Base-by-base conservation (phyloP, 1,284 basidiomycete species). In the Gomphus bonarii region DNA sequence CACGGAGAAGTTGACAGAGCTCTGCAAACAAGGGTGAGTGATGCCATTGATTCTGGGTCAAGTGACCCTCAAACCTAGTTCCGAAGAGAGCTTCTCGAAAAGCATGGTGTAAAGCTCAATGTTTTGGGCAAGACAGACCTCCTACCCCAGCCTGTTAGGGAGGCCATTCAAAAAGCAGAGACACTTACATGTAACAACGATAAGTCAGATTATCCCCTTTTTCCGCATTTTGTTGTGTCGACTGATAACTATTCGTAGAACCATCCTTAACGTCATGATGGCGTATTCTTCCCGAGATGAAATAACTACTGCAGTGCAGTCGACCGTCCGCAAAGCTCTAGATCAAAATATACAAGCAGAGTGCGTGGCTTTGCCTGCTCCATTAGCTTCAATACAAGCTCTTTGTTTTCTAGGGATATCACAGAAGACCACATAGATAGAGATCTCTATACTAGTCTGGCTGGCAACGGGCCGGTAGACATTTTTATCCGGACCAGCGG, bases 281-380 rank as follows among this genome's bases (percentile, higher is more conserved):
- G 90, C 97, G 0, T 99, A 99, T 66, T 80, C 91, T 1, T 89
- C 93, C 2, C 79, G 87, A 43, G 91, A 99, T 66, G 97, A 99
- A 71, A 95, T 99, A 12, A 79, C 89, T 5, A 79, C 80, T 0
- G 88, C 94, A 0, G 79, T 95, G 1, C 72, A 83, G 61, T 72
- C 72, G 0, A 77, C 78, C 12, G 74, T 93, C 11, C 70, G 73
- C 9, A 67, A 76, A 6, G 75, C 79, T 4, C 62, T 83, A 20
- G 65, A 72, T 12, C 63, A 69, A 3, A 66, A 71, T n/a, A 61
- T 73, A 31, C 55, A 70, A 9, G 63, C 71, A 36, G 68, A 73
- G 69, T 68, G 50, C 52, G 67, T 59, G 50, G 40, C 44, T 28
- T 6, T 11, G n/a, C 22, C 9, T 58, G 43, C 50, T 20, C 52